Conservation (phyloP, 2,329 filamentous ascomycete genomes). For the Zymoseptoria ardabiliae region DNA sequence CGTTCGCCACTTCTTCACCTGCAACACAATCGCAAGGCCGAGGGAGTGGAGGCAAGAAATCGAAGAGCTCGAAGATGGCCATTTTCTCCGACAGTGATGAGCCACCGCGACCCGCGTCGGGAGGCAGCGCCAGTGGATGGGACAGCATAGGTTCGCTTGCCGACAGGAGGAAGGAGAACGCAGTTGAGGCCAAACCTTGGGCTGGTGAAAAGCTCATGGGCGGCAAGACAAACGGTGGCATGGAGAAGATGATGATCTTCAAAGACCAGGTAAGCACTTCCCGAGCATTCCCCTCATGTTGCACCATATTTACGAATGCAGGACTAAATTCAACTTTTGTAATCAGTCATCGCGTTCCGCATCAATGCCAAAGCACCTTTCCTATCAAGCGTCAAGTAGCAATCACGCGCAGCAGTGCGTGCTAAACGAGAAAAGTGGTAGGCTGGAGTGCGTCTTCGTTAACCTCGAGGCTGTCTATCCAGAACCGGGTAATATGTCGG, state of each 20-base stretch:
- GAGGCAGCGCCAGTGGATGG: slow-evolving; percentile 67
- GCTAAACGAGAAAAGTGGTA: slow-evolving; percentile 73
- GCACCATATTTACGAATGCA: slow-evolving; percentile 72
- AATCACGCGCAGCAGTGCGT: slow-evolving; percentile 64
- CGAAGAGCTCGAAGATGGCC: slow-evolving; percentile 71
- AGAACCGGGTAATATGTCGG: slow-evolving; percentile 56
- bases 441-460: slow-evolving; percentile 79
- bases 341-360: slow-evolving; percentile 41
- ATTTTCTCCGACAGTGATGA: slow-evolving; percentile 73
- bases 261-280: slow-evolving; percentile 79
- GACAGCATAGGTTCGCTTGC: slow-evolving; percentile 80
- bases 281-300: slow-evolving; percentile 20
- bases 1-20: slow-evolving; percentile 57
- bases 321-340: slow-evolving; percentile 75
- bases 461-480: slow-evolving; percentile 82
- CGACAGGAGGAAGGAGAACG: slow-evolving; percentile 91
- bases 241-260: slow-evolving; percentile 83
- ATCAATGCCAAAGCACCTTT: slow-evolving; percentile 24
- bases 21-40: slow-evolving; percentile 54
- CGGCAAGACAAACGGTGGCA: slow-evolving; percentile 69
- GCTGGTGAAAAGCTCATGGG: slow-evolving; percentile 82
- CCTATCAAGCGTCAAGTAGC: slow-evolving; percentile 20
- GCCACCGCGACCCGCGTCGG: slow-evolving; percentile 44
- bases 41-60: slow-evolving; percentile 48
- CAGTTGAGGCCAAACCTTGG: slow-evolving; percentile 80